Percentiles rank a stretch among this genome's conserved stretches.
Evolutionary conservation across 768 basidiomycete genomes (phyloP).

Genomic region (Exidia glandulosa): DNA sequence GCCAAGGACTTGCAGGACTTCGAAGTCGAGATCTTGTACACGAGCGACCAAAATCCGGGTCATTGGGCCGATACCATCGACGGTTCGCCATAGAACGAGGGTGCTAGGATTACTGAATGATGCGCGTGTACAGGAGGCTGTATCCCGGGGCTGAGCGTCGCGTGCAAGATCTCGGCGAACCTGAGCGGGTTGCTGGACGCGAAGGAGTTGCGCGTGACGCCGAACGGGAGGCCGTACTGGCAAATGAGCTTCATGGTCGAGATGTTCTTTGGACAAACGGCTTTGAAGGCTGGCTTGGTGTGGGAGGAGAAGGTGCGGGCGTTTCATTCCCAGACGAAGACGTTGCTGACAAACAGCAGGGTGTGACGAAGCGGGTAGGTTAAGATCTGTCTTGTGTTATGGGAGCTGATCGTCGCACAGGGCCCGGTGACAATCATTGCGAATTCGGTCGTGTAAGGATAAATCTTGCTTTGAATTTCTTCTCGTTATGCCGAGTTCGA

Average conservation of each 20-base stretch:
- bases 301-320: not conserved
- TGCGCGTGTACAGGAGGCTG: not conserved
- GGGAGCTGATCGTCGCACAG: not conserved
- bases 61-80: not conserved
- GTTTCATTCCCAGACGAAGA: not conserved
- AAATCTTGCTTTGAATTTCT: too few species aligned
- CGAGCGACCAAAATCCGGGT: not conserved
- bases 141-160: not conserved
- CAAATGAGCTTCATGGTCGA: not conserved
- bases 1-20: not conserved
- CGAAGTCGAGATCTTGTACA: not conserved
- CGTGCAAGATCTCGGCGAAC: not conserved
- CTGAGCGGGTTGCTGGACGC: not conserved
- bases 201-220: not conserved
- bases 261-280: not conserved
- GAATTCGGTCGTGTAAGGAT: not conserved
- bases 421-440: not conserved
- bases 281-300: not conserved
- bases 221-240: not conserved
- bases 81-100: not conserved
- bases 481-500: too few species aligned
- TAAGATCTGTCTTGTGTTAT: not conserved
- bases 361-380: not conserved
- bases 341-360: not conserved
- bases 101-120: not conserved